These are phyloP conservation scores for Ophiocordyceps sinensis DNA, from an alignment of 2,329 filamentous ascomycete genomes.

Conservation along the genomic window DNA sequence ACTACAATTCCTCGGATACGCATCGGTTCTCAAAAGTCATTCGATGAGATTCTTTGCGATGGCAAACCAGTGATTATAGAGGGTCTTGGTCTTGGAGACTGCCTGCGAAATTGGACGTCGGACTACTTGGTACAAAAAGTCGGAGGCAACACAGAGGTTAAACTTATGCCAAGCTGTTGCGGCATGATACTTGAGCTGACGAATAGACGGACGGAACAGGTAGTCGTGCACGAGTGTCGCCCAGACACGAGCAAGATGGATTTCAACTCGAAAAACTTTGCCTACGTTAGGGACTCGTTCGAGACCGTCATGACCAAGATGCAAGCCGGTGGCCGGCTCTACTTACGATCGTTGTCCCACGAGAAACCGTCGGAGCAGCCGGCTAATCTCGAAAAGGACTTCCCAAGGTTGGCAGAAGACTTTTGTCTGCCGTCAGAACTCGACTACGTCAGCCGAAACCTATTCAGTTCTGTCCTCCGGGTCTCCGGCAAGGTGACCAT, in stretches of 20 bases:
- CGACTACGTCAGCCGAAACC: constrained; percentile 38
- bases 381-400: constrained; percentile 57
- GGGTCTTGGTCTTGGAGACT: constrained; percentile 50
- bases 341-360: constrained; percentile 64
- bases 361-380: constrained; percentile 54
- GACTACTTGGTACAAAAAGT: constrained; percentile 51
- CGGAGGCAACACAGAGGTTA: constrained; percentile 45
- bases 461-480: constrained; percentile 66
- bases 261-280: constrained; percentile 73
- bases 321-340: constrained; percentile 46
- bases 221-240: constrained; percentile 59
- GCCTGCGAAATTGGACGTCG: constrained; percentile 51
- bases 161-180: constrained; percentile 1
- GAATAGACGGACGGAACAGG: constrained; percentile 24
- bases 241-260: constrained; percentile 48
- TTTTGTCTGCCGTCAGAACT: constrained; percentile 55
- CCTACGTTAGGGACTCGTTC: constrained; percentile 56
- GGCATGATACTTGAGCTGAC: not conserved
- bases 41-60: constrained; percentile 41
- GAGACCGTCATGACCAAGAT: constrained; percentile 49
- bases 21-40: constrained; percentile 38
- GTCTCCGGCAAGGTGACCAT: constrained; percentile 70
- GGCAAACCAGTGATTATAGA: constrained; percentile 48
- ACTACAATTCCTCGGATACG: constrained; percentile 34
- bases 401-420: constrained; percentile 52